A percentile compares a stretch with the other conserved stretches of the same genome.
These are phyloP conservation scores for Phytophthora ohioensis DNA, from an alignment of 352 stramenopile genomes.

Conservation along the genomic window DNA sequence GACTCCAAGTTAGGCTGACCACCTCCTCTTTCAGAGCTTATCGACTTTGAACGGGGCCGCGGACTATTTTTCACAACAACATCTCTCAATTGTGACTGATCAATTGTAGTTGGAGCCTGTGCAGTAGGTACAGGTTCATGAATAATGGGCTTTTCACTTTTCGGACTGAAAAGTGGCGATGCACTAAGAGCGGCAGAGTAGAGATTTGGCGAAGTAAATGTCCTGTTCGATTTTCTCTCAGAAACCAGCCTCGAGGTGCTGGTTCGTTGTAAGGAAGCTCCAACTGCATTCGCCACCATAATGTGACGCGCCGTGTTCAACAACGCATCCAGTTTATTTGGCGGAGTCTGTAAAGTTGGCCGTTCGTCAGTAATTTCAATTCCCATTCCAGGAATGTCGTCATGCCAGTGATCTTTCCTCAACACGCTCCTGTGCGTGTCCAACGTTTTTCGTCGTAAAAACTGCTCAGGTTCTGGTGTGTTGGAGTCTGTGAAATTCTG, in stretches of 20 bases:
- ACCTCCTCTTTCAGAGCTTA: background rate
- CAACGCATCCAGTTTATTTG: conserved; percentile 22
- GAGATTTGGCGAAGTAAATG: conserved; percentile 3
- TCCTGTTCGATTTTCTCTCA: conserved; percentile 17
- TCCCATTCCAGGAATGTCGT: conserved; percentile 53
- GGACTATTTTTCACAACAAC: background rate
- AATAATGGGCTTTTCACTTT: background rate
- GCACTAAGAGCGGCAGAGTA: conserved; percentile 9
- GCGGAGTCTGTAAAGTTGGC: conserved; percentile 28
- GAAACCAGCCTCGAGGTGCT: background rate
- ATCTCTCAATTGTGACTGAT: conserved; percentile 6
- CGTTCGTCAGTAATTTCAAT: conserved; percentile 70
- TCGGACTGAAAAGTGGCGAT: conserved; percentile 18
- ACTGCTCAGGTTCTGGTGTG: conserved; percentile 57
- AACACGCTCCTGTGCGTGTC: conserved; percentile 50
- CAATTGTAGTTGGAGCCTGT: background rate
- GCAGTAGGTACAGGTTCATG: background rate
- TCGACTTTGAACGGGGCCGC: conserved; percentile 9
- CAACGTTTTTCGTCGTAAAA: conserved; percentile 52
- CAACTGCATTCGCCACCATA: conserved; percentile 21
- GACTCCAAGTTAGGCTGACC: background rate
- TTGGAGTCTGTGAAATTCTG: conserved; percentile 19
- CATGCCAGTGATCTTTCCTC: conserved; percentile 45
- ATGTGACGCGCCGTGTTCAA: conserved; percentile 27
- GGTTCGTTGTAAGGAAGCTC: conserved; percentile 19